Percentiles rank a stretch among this genome's conserved stretches.
These are phyloP conservation scores for Alternaria ethzedia DNA, from an alignment of 2,329 filamentous ascomycete genomes.

Conservation along the genomic window DNA sequence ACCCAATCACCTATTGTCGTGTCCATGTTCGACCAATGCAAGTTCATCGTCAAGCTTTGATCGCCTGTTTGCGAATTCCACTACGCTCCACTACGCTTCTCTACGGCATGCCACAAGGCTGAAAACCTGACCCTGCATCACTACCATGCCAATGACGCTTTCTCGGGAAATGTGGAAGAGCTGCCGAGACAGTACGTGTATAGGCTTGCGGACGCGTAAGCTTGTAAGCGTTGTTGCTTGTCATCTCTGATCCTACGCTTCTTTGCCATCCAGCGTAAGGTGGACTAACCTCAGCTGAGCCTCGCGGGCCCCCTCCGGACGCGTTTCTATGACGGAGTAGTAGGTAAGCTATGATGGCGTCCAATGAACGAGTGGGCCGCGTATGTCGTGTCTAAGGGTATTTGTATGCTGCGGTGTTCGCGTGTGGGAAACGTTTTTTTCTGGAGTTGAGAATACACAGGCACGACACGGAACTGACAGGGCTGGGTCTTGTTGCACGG, in stretches of 20 bases:
- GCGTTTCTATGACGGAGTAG: background rate
- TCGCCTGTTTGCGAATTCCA: background rate
- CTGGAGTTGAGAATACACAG: background rate
- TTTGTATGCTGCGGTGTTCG: conserved; percentile 10
- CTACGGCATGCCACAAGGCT: conserved; percentile 10
- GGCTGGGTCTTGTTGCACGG: background rate
- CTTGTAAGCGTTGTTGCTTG: conserved; percentile 7
- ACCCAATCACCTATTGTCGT: background rate
- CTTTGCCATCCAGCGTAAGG: background rate
- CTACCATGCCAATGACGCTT: conserved; percentile 12
- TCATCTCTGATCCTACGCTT: background rate
- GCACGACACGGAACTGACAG: background rate
- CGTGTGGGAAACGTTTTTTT: conserved; percentile 56
- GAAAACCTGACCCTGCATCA: conserved; percentile 17
- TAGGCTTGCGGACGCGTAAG: conserved; percentile 20
- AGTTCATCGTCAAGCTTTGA: background rate
- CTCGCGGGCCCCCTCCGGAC: conserved; percentile 24
- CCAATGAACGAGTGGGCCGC: conserved; percentile 14
- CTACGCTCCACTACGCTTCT: background rate
- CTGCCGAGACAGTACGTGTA: conserved; percentile 9
- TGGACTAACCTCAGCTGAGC: conserved; percentile 6
- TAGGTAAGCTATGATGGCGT: background rate
- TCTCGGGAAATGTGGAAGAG: background rate
- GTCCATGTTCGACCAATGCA: background rate
- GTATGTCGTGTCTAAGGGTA: conserved; percentile 11